Percentiles rank a stretch among this genome's conserved stretches.
These are phyloP conservation scores for Debaryomyces nepalensis DNA, from an alignment of 1,139 yeast genomes.

Conservation along the genomic window DNA sequence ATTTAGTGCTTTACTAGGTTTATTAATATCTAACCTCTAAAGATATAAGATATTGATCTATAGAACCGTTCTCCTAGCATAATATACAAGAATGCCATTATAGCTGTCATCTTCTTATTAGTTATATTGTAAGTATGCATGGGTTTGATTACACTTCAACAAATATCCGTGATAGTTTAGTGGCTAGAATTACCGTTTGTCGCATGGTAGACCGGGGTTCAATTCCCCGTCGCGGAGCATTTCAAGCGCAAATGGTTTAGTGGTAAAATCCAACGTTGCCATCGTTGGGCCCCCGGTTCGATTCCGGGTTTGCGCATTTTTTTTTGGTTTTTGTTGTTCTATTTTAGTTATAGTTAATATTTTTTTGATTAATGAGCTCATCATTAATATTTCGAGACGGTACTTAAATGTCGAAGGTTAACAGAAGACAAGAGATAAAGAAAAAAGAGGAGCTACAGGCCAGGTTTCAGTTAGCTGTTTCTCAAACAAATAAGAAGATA, in stretches of 20 bases:
- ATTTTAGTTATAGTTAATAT: too few relatives aligned
- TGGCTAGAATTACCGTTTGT: conserved; percentile 54
- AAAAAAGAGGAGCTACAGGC: conserved; percentile 55
- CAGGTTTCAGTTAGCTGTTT: conserved; percentile 48
- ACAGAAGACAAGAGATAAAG: conserved; percentile 48
- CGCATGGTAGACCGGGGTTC: conserved; percentile 72
- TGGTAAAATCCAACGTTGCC: conserved; percentile 22
- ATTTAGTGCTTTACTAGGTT: too few relatives aligned
- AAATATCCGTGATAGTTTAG: conserved; percentile 47
- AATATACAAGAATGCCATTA: too few relatives aligned
- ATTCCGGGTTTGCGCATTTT: conserved; percentile 22
- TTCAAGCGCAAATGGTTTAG: conserved; percentile 11
- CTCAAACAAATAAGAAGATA: conserved; percentile 41
- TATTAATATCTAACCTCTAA: too few relatives aligned
- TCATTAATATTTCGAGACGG: neutral
- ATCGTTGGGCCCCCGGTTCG: conserved; percentile 25
- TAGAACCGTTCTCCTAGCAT: too few relatives aligned
- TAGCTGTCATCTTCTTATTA: too few relatives aligned
- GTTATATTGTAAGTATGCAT: too few relatives aligned
- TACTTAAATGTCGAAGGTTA: conserved; percentile 29
- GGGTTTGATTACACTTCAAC: neutral
- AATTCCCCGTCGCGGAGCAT: conserved; percentile 68
- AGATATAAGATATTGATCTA: too few relatives aligned
- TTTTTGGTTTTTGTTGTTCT: too few relatives aligned
- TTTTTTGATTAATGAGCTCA: too few relatives aligned